Evolutionary conservation across 345 rosid genomes (phyloP).

Genomic region (Linum lewisii): DNA sequence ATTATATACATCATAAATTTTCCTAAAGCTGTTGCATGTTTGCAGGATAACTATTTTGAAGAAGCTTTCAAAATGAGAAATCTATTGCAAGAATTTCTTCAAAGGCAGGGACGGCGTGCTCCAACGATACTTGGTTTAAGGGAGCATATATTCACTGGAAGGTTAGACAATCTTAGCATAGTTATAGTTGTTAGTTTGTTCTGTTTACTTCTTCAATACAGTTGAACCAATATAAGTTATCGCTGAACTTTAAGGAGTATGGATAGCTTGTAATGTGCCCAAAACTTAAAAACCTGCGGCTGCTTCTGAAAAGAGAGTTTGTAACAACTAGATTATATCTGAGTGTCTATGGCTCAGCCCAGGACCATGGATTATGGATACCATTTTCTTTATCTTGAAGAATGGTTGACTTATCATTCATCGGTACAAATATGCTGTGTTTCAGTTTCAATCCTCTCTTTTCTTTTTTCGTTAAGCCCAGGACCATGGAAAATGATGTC

Average conservation of each 20-base stretch:
- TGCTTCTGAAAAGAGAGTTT: not conserved
- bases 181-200: not conserved
- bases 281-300: not conserved
- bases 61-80: constrained; percentile 98
- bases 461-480: not conserved
- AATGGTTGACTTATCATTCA: not conserved
- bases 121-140: constrained; percentile 90
- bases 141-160: constrained; percentile 94
- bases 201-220: not conserved
- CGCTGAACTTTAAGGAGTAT: not conserved
- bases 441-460: not conserved
- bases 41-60: constrained; percentile 82
- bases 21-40: constrained; percentile 18
- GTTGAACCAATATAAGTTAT: constrained; percentile 2
- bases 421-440: too few species aligned
- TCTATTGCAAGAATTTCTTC: constrained; percentile 85
- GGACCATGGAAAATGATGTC: not conserved
- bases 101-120: constrained; percentile 52
- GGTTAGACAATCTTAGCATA: constrained; percentile 36
- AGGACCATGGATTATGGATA: not conserved
- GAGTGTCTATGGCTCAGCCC: not conserved
- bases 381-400: not conserved
- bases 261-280: not conserved
- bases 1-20: constrained; percentile 5
- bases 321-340: not conserved